Evolutionary conservation across 129 eudicot species (phyloP), one percentile per base, ranked within the genome.

Genomic region (Rutidosis leptorrhynchoides): DNA sequence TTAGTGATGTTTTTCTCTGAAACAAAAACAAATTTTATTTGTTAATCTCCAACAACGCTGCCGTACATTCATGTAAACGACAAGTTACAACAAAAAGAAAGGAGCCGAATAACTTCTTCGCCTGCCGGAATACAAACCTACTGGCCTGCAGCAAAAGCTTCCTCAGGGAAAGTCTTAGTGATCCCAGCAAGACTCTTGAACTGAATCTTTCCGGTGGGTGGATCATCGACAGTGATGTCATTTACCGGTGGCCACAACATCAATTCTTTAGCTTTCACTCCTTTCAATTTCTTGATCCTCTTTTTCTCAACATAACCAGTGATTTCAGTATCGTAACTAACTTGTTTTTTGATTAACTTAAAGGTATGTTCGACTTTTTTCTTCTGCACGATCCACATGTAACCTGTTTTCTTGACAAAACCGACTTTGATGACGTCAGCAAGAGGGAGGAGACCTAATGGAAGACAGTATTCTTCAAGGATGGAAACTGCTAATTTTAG

Each of bases 241-340:
- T 78, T 78, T 3, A 86, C 94, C 15, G 94, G 94, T 15, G 94
- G 94, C 94, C 94, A 86, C 37, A 86, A 56, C 88, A 86, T 72
- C 48, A 86, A 80, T 67, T 86, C 94, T 67, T 86, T 86, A 20
- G 88, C 88, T 46, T 83, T 80, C 64, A 86, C 94, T 17, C 94
- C 94, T 53, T 86, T 86, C 48, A 86, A 57, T 40, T 86, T 86
- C 88, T 86, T 83, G 82, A 86, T 86, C 77, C 74, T 73, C 66
- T 86, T 80, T 72, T 83, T 86, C 77, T 77, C 84, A 10, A 86
- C 77, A 55, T 45, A 83, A 4, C 88, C 88, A 1, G 80, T 80
- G 27, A 86, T 80, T 16, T 83, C 87, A 4, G 81, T 19, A 27
- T 70, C 84, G 10, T 87, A 87, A 64, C 89, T 83, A 55, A 87